Conservation (phyloP, 1,139 yeast genomes). For the Candida sojae region DNA sequence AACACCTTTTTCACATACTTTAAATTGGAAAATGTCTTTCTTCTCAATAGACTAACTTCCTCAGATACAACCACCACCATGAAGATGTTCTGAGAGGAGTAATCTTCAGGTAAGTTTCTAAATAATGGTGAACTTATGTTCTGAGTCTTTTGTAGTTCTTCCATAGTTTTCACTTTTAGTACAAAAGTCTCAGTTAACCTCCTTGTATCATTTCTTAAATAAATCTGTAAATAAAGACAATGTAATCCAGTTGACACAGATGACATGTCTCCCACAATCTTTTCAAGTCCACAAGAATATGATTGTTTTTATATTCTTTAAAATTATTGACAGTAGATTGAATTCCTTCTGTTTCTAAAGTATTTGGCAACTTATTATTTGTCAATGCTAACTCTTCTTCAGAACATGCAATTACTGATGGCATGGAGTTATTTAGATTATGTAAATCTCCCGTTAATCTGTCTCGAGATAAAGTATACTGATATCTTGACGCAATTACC, state of each 20-base stretch:
- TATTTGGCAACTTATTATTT: constrained; percentile 68
- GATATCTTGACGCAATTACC: constrained; percentile 75
- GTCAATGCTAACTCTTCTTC: constrained; percentile 74
- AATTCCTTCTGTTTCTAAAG: constrained; percentile 36
- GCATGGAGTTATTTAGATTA: constrained; percentile 40
- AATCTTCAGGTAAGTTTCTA: constrained; percentile 73
- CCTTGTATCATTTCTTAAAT: constrained; percentile 63
- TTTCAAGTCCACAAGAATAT: constrained; percentile 79
- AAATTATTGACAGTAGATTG: constrained; percentile 51
- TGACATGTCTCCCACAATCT: constrained; percentile 63
- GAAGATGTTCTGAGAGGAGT: constrained; percentile 61
- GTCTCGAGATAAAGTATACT: constrained; percentile 68
- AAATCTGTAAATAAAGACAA: constrained; percentile 72
- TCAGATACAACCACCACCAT: constrained; percentile 71
- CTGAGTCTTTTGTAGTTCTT: constrained; percentile 61
- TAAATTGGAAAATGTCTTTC: constrained; percentile 29
- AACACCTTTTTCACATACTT: constrained; percentile 64
- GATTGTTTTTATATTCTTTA: constrained; percentile 62
- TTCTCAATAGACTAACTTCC: constrained; percentile 42
- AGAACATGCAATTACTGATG: constrained; percentile 66
- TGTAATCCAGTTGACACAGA: constrained; percentile 70
- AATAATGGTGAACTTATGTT: constrained; percentile 78
- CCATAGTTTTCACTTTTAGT: constrained; percentile 60
- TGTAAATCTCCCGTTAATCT: constrained; percentile 63
- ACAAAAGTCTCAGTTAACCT: constrained; percentile 82